A percentile compares a stretch with the other conserved stretches of the same genome.
phyloP scores from a whole-genome alignment of 108 stramenopile species.

The Fistulifera pelliculosa region DNA sequence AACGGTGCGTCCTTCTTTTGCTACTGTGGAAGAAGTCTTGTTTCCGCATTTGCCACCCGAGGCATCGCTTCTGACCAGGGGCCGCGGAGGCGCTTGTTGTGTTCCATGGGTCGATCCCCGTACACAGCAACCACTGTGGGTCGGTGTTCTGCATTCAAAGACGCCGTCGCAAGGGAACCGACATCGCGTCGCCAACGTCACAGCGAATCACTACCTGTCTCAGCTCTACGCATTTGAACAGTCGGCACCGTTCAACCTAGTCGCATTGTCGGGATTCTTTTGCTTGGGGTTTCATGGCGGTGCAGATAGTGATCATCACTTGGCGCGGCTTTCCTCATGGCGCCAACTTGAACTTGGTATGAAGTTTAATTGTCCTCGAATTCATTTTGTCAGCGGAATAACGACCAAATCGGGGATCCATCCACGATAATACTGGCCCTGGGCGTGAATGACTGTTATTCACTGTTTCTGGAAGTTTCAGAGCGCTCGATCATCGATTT shows the following conservation, averaged over 20 bases:
- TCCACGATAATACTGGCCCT: conserved; percentile 29
- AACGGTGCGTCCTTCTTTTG: conserved; percentile 1
- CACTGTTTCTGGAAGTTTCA: conserved; percentile 33
- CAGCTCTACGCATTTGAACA: conserved; percentile 12
- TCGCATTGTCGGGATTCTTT: conserved; percentile 14
- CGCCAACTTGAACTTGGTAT: conserved; percentile 2
- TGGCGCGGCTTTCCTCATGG: background rate
- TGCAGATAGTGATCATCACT: background rate
- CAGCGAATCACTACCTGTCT: conserved; percentile 12
- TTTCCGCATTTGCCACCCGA: conserved; percentile 4
- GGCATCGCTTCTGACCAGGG: conserved; percentile 3
- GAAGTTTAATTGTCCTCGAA: conserved; percentile 28
- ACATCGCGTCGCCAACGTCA: background rate
- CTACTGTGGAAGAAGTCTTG: conserved; percentile 6
- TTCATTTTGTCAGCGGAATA: conserved; percentile 38
- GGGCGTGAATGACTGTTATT: conserved; percentile 50
- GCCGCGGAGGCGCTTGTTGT: conserved; percentile 14
- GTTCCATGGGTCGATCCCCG: conserved; percentile 3
- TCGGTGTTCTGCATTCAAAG: conserved; percentile 9
- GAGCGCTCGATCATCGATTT: conserved; percentile 14
- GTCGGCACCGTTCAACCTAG: conserved; percentile 5
- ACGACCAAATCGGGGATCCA: conserved; percentile 10
- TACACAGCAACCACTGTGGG: conserved; percentile 1
- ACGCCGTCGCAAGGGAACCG: conserved; percentile 6
- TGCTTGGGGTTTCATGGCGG: conserved; percentile 10